Base-by-base conservation (phyloP, 2,329 filamentous ascomycete species). In the Fusarium chuoi region DNA sequence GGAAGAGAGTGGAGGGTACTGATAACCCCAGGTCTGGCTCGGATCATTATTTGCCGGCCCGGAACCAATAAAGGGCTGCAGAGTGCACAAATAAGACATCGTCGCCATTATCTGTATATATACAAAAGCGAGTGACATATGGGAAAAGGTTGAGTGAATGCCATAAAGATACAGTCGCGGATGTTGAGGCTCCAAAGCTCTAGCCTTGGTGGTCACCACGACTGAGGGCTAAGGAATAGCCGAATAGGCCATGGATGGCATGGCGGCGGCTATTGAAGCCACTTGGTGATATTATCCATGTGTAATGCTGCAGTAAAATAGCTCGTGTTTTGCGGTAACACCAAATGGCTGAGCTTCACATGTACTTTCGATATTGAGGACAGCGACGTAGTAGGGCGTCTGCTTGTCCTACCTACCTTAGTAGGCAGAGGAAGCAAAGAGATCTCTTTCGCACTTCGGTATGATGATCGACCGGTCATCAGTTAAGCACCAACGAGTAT, bases 31-130 rank as follows among this genome's bases (percentile, higher is more conserved):
- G 68, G 39, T n/a, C 59, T 61, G 64, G 68, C 55, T 74, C 58
- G 64, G 56, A 56, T 60, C 71, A 61, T 72, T 35, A 55, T 69
- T 54, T 74, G 63, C 71, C 71, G 74, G 66, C 45, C 67, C 65
- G 65, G 65, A 51, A n/a, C 54, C 58, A 63, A 67, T 60, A 28
- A 70, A 62, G 39, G 45, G 41, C 26, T 59, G 41, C 38, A 61
- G 33, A 61, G 39, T 52, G 26, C 36, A 39, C 42, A 22, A 68
- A 44, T 36, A 55, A 38, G 35, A 60, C 35, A 30, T 33, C 24
- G 51, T 36, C 36, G 46, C 44, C 56, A 39, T 26, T 36, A 15
- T 35, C 18, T 28, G 30, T 20, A 14, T 28, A 30, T 39, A 42
- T 30, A 30, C 48, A 24, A 56, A 49, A 54, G 36, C 20, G 15